These are phyloP conservation scores for Solanum piurae DNA, from an alignment of 257 asterid genomes.

Conservation along the genomic window DNA sequence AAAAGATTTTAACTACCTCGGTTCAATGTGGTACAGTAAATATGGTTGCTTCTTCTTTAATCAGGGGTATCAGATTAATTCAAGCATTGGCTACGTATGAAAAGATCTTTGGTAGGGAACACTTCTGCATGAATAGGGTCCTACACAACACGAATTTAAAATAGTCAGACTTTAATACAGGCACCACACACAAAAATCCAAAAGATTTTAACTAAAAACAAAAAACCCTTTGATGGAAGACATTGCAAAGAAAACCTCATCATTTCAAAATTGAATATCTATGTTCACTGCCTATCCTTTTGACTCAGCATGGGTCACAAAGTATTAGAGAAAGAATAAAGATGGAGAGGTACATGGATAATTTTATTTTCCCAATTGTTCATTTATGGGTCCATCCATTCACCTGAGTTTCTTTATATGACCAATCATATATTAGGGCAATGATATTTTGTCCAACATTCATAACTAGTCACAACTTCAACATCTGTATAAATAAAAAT, in stretches of 20 bases:
- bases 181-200: not conserved
- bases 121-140: not conserved
- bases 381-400: slow-evolving; percentile 8
- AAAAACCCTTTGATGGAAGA: not conserved
- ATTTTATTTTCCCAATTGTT: not conserved
- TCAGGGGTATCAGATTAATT: not conserved
- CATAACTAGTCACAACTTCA: not conserved
- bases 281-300: slow-evolving; percentile 29
- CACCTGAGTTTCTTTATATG: slow-evolving; percentile 5
- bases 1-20: not conserved
- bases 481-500: not conserved
- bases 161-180: not conserved
- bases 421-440: not conserved
- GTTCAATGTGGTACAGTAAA: not conserved
- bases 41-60: not conserved
- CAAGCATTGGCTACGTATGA: too few relatives aligned
- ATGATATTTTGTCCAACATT: slow-evolving; percentile 3
- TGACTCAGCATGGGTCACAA: slow-evolving; percentile 49
- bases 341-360: not conserved
- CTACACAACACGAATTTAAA: too few relatives aligned
- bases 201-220: not conserved
- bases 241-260: slow-evolving; percentile 4
- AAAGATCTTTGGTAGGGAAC: not conserved
- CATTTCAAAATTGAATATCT: slow-evolving; percentile 21
- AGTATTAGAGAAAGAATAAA: slow-evolving; percentile 10